Percentiles rank a stretch among this genome's conserved stretches.
Evolutionary conservation across 805 yeast genomes (phyloP).

Genomic region (Wickerhamiella occidentalis): DNA sequence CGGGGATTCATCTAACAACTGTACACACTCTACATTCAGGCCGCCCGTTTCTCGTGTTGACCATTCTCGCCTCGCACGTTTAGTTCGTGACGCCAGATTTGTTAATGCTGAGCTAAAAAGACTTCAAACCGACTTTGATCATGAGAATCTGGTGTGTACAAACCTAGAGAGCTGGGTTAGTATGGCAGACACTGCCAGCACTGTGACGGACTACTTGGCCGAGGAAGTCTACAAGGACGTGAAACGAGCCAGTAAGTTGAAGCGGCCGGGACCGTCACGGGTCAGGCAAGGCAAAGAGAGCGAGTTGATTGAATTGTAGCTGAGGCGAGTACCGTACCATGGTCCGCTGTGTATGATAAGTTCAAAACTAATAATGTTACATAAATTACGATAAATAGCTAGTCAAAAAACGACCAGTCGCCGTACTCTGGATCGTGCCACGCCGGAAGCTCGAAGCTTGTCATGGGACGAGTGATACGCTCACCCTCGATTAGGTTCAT

Average conservation of each 20-base stretch:
- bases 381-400: constrained; percentile 11
- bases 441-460: constrained; percentile 14
- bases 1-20: not conserved
- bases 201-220: not conserved
- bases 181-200: not conserved
- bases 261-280: no score
- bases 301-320: no score
- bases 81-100: not conserved
- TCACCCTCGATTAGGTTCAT: constrained; percentile 13
- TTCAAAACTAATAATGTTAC: constrained; percentile 6
- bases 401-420: constrained; percentile 15
- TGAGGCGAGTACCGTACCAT: no score
- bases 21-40: not conserved
- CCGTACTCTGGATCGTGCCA: constrained; percentile 14
- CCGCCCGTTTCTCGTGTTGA: not conserved
- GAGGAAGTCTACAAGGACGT: no score
- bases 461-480: constrained; percentile 14
- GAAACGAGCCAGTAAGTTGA: no score
- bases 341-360: not conserved
- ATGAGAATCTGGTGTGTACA: not conserved
- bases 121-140: not conserved
- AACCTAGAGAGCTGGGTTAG: not conserved
- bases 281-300: no score
- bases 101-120: not conserved
- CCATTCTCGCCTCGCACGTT: not conserved